These are phyloP conservation scores for Drosera spatulata DNA, from an alignment of 179 eudicot genomes.

Conservation along the genomic window DNA sequence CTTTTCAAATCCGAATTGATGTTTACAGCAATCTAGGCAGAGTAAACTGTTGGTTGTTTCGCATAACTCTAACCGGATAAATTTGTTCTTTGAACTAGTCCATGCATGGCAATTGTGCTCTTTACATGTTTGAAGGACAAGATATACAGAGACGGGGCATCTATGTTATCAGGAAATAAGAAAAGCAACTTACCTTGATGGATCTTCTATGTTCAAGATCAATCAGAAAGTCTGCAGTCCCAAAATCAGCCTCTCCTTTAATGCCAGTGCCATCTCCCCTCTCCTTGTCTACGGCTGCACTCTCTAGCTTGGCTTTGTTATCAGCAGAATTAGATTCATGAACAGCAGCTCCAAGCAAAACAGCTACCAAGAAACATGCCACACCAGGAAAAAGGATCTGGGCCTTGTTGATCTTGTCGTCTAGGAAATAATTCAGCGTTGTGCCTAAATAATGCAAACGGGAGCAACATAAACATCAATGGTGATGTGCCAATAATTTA, in stretches of 20 bases:
- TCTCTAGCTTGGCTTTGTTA: conserved; percentile 33
- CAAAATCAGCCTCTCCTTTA: conserved; percentile 29
- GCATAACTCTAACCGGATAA: too few relatives aligned
- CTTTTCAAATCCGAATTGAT: too few relatives aligned
- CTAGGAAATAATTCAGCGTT: conserved; percentile 57
- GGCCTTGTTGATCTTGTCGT: conserved; percentile 57
- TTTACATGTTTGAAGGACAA: too few relatives aligned
- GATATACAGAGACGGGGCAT: background rate
- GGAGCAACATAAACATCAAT: too few relatives aligned
- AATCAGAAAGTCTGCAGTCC: conserved; percentile 67
- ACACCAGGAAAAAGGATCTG: conserved; percentile 59
- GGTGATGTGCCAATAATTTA: too few relatives aligned
- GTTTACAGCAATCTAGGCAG: too few relatives aligned
- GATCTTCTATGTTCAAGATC: conserved; percentile 67
- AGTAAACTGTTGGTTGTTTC: too few relatives aligned
- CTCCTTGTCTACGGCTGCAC: conserved; percentile 7
- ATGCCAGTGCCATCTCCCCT: conserved; percentile 13
- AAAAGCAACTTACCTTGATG: conserved; percentile 42
- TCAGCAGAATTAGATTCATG: conserved; percentile 50
- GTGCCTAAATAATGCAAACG: conserved; percentile 28
- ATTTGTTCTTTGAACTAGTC: too few relatives aligned
- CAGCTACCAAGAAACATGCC: conserved; percentile 56
- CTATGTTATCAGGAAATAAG: background rate
- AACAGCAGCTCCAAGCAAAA: conserved; percentile 54
- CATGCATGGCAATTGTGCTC: background rate